Evolutionary conservation across 768 basidiomycete genomes (phyloP), one percentile per base, ranked within the genome.

Genomic region (Gloeostereum incarnatum): DNA sequence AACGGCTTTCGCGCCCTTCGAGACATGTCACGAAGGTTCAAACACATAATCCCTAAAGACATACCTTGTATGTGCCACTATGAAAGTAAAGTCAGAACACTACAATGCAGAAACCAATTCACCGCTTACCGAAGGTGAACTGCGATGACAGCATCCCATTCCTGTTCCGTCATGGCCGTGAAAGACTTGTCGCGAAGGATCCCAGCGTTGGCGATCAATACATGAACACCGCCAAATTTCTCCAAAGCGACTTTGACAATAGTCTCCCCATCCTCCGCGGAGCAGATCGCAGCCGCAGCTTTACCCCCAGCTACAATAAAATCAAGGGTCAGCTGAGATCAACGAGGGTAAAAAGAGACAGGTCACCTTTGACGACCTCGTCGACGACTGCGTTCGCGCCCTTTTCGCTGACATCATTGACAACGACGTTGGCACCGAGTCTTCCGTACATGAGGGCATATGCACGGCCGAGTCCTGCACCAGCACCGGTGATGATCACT

Each of bases 181-280:
- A 98, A 94, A 3, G 88, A 88, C 55, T 92, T 96, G 63, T 97
- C 93, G 31, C 94, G 73, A 36, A 97, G 62, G 47, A 98, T 83
- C 45, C 94, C 93, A 29, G 94, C 96, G 51, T 97, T 99, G 24
- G 89, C 88, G 38, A 93, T 66, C 27, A 96, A 77, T 16, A 90
- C 66, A 53, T 99, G 92, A 3, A 96, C 80, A 21, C 72, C 65
- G 17, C 93, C 93, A 49, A 93, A 99, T 23, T 81, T 77, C 43
- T 92, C 81, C 35, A 96, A 42, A 0, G 92, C 91, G 26, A 73
- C 65, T 56, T 93, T 86, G 46, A 92, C 90, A 45, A 98, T 88
- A 24, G 69, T 68, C 2, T 94, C 89, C 6, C 88, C 93, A 30
- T 97, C 89, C 56, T 97, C 92, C 2, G 83, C 90, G 9, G 92